Evolutionary conservation across 2,329 filamentous ascomycete species (phyloP), one percentile per base, ranked within the genome.

Genomic region (Fusarium nanum): DNA sequence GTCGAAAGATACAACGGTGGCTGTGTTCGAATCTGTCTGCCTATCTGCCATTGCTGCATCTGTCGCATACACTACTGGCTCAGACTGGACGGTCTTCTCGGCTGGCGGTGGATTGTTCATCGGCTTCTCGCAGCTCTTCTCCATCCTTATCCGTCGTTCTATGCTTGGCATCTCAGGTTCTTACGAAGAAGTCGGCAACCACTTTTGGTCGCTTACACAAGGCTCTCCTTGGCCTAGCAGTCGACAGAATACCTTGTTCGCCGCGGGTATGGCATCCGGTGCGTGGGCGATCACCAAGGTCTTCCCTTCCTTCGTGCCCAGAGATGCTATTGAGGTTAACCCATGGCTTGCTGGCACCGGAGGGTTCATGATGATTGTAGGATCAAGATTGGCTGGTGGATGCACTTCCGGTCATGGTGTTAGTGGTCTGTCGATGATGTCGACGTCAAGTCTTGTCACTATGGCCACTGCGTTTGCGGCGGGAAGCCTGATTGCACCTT

Each of bases 321-420:
- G 55, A 20, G 64, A 74, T 1, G 73, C 66, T 23, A 64, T 78
- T 6, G 73, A 81, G 27, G 75, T 83, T 0, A 73, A 80, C 6
- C 80, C 82, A 1, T 25, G 73, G 3, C 75, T 80, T 65, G 85
- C 87, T 0, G 72, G 84, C 1, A 47, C 82, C 0, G 90, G 90
- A 3, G 90, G 90, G 0, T 80, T 85, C 6, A 62, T 85, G 16
- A 86, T 91, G 80, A 83, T 85, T 0, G 75, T 92, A 11, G 90
- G 90, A 2, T 83, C 88, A 2, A 84, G 89, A 50, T 74, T 91
- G 57, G 89, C 87, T 0, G 89, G 89, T 3, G 90, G 90, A 0
- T 92, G 90, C 68, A 91, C 90, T 0, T 90, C 88, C 7, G 90
- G 90, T 0, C 90, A 92, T 75, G 90, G 90, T 0, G 88, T 92